Percentiles rank a stretch among this genome's conserved stretches.
These are phyloP conservation scores for button mushroom (Agaricus bisporus) DNA, from an alignment of 768 basidiomycete species.

Conservation along the genomic window DNA sequence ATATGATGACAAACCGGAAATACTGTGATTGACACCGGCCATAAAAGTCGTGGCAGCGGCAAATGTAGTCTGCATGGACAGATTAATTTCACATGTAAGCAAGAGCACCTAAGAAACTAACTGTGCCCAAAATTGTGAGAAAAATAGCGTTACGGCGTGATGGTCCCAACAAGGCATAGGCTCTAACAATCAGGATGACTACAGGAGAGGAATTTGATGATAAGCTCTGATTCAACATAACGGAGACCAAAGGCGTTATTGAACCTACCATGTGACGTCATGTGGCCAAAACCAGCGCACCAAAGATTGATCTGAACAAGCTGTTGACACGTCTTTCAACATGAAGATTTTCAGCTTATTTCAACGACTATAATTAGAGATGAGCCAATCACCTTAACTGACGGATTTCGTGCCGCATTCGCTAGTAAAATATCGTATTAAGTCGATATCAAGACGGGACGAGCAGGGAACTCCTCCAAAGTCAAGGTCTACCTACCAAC, in stretches of 20 bases:
- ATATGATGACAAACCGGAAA: neutral
- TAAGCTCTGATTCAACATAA: too few relatives aligned
- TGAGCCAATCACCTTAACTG: neutral
- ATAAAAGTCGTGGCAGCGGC: neutral
- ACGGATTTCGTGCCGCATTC: neutral
- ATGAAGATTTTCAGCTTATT: neutral
- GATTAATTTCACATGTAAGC: neutral
- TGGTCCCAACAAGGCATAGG: neutral
- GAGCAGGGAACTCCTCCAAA: too few relatives aligned
- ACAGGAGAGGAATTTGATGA: neutral
- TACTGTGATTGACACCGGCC: neutral
- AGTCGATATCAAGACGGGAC: too few relatives aligned
- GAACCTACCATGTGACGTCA: neutral
- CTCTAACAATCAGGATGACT: neutral
- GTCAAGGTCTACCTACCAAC: neutral
- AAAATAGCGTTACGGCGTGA: neutral
- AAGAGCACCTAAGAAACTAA: neutral
- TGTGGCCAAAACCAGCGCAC: neutral
- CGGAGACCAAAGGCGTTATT: too few relatives aligned
- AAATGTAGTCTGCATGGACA: neutral
- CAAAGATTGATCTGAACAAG: neutral
- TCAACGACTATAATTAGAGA: neutral
- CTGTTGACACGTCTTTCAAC: neutral
- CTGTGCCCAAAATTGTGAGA: neutral
- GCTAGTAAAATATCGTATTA: neutral